Conservation (phyloP, 306 rosid genomes). For the Acacia melanoxylon region DNA sequence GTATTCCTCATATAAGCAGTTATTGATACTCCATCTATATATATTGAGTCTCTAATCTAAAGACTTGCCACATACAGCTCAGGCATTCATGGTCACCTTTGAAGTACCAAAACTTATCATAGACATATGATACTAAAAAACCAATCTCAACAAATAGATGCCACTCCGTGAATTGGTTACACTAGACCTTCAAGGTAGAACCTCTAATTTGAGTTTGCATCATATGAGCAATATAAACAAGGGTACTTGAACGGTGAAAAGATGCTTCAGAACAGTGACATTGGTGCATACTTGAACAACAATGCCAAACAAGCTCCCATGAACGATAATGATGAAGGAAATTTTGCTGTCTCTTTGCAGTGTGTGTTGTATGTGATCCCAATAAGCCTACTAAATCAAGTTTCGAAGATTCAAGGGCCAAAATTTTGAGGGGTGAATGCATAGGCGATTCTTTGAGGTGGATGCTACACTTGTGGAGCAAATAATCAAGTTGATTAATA, state of each 20-base stretch:
- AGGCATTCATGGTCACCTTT: background rate
- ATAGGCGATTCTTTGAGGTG: background rate
- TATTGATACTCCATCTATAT: background rate
- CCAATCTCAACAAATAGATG: background rate
- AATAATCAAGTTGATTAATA: background rate
- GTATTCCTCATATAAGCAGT: background rate
- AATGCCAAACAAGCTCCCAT: background rate
- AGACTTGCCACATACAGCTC: background rate
- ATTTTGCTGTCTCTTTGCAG: background rate
- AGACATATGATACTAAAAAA: background rate
- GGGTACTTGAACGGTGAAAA: background rate
- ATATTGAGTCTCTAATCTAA: background rate
- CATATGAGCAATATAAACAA: background rate
- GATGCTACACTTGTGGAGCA: background rate
- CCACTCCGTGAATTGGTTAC: background rate
- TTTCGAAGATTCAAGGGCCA: background rate
- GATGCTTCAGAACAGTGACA: background rate
- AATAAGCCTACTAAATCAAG: background rate
- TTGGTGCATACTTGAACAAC: background rate
- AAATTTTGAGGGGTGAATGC: background rate
- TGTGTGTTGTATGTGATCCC: background rate
- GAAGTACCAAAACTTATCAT: background rate
- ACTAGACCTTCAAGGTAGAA: background rate
- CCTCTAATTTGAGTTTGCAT: background rate
- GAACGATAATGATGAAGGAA: background rate